A percentile compares a stretch with the other conserved stretches of the same genome.
These are phyloP conservation scores for Mucor racemosus DNA, from an alignment of 371 early-diverging fungal genomes.

Conservation along the genomic window DNA sequence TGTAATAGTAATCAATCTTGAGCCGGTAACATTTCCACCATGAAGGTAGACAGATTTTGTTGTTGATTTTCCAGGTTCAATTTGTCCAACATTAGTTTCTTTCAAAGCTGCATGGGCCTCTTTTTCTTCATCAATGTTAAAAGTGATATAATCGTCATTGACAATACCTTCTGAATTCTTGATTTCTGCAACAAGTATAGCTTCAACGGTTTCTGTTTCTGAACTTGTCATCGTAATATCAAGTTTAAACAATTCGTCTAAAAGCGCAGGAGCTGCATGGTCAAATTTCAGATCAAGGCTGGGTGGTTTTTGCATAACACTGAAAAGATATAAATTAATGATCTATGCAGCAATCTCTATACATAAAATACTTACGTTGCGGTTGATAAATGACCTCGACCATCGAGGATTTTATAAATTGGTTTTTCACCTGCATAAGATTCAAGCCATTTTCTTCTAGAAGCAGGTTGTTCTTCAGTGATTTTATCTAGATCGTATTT, in stretches of 20 bases:
- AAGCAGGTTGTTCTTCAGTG: conserved; percentile 23
- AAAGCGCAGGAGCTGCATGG: conserved; percentile 64
- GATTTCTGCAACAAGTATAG: conserved; percentile 53
- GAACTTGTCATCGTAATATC: conserved; percentile 64
- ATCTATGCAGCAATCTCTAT: too few species aligned
- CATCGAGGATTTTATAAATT: conserved; percentile 52
- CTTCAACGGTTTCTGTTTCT: conserved; percentile 59
- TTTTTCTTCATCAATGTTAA: conserved; percentile 22
- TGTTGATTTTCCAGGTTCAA: conserved; percentile 31
- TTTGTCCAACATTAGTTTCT: conserved; percentile 26
- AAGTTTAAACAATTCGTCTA: conserved; percentile 74
- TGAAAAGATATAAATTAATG: conserved; percentile 16
- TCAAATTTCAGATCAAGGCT: conserved; percentile 60
- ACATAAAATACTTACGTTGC: conserved; percentile 39
- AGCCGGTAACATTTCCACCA: conserved; percentile 33
- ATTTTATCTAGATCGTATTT: conserved; percentile 46
- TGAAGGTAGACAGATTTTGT: conserved; percentile 33
- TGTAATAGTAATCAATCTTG: conserved; percentile 38
- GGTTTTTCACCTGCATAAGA: conserved; percentile 14
- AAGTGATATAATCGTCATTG: conserved; percentile 29
- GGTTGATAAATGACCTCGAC: conserved; percentile 58
- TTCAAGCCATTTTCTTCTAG: conserved; percentile 37
- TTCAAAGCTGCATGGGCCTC: conserved; percentile 2
- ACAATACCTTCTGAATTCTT: conserved; percentile 47
- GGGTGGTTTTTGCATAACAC: conserved; percentile 70